Percentiles rank a stretch among this genome's conserved stretches.
Evolutionary conservation across 2,329 filamentous ascomycete species (phyloP).

Genomic region (Colletotrichum lentis): DNA sequence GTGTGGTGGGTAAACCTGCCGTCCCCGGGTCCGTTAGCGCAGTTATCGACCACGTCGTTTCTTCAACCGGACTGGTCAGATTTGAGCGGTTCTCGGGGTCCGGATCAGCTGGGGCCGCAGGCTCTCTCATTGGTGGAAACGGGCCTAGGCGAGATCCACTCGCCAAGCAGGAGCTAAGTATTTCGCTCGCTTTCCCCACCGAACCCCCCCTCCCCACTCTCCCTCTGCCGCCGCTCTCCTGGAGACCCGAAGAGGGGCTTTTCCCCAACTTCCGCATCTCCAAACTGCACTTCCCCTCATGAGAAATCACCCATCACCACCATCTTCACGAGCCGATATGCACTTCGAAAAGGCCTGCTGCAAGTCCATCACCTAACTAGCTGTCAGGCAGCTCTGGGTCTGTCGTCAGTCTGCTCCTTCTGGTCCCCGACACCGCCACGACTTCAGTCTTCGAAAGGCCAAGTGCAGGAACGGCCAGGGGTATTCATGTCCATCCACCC

Average conservation of each 20-base stretch:
- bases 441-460: constrained; percentile 6
- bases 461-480: constrained; percentile 32
- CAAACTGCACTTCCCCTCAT: constrained; percentile 31
- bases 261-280: constrained; percentile 28
- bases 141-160: background rate
- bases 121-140: constrained; percentile 28
- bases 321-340: constrained; percentile 30
- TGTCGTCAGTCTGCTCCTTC: constrained; percentile 17
- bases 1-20: constrained; percentile 14
- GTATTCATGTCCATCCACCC: constrained; percentile 22
- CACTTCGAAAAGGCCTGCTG: constrained; percentile 12
- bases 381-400: constrained; percentile 10
- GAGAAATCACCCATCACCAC: constrained; percentile 8
- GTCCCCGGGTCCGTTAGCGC: constrained; percentile 13
- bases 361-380: constrained; percentile 3
- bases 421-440: constrained; percentile 24
- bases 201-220: background rate
- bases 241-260: constrained; percentile 7
- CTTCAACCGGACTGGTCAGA: constrained; percentile 18
- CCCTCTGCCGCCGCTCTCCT: constrained; percentile 2
- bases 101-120: constrained; percentile 32
- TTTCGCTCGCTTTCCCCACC: constrained; percentile 5
- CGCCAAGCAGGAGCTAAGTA: constrained; percentile 29
- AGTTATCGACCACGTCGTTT: background rate
- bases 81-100: constrained; percentile 37